Evolutionary conservation across 805 yeast species (phyloP), one percentile per base, ranked within the genome.

Genomic region (Kluyveromyces starmeri): DNA sequence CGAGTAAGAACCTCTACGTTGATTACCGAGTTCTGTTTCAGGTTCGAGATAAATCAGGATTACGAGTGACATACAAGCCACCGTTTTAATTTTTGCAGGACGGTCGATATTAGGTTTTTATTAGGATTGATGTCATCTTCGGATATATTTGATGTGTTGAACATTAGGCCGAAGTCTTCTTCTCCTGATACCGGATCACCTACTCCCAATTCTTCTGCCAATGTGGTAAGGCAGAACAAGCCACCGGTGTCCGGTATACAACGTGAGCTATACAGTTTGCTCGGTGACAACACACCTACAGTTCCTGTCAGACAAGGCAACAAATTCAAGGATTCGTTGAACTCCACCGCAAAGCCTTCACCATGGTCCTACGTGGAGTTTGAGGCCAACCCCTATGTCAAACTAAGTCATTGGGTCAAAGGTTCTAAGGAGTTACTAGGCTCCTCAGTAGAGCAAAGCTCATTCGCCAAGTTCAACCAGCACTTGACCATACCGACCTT

Each of bases 201-300:
- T 6, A 26, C 45, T 7, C 28, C 46, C 3, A 31, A 42, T 11
- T 36, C 40, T 8, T 36, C 26, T 12, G 15, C 33, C 15, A 9
- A 12, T n/a, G 6, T 18, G 7, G 26, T 22, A 8, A 40, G 41
- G n/a, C 36, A 40, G 6, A 38, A 46, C 15, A 53, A 47, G 29
- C 52, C 47, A 11, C 54, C 46, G 30, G 56, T 67, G 28, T 64
- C 76, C 2, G 95, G 95, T 17, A 81, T 89, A 74, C 88, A 83
- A 42, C 71, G 97, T 46, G 98, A 92, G 55, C 64, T 92, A 35
- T 88, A 81, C 58, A 82, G 81, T 44, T 67, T 94, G 35, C 64
- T 92, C 26, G 98, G 99, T 4, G 88, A 92, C 25, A 85, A 85
- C 55, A 76, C 94, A 2, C 96, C 98, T 1, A 88, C 97, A 0